Evolutionary conservation across 768 basidiomycete species (phyloP).

Genomic region (Leucocoprinus birnbaumii): DNA sequence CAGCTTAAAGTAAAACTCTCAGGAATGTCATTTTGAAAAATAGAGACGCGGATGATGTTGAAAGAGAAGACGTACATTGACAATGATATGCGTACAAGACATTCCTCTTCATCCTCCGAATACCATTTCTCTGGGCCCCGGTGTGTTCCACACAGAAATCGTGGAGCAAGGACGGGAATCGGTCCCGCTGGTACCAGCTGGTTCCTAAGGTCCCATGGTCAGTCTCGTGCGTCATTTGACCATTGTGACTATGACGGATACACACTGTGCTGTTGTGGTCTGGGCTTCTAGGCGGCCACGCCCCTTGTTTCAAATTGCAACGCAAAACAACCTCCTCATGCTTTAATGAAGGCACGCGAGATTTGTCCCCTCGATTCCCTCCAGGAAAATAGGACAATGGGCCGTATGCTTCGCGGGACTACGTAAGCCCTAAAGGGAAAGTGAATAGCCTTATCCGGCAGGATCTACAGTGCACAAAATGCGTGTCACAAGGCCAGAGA

Average conservation of each 20-base stretch:
- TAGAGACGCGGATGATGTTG: slow-evolving; percentile 3
- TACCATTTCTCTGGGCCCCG: neutral
- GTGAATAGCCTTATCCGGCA: slow-evolving; percentile 8
- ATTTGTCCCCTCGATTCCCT: neutral
- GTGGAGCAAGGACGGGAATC: neutral
- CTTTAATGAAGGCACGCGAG: no score
- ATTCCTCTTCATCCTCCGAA: neutral
- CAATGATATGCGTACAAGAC: neutral
- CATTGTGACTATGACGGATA: neutral
- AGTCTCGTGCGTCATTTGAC: neutral
- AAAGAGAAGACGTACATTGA: neutral
- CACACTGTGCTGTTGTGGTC: neutral
- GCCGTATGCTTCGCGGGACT: neutral
- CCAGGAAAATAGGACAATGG: neutral
- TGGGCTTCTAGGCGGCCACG: neutral
- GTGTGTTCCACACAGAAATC: neutral
- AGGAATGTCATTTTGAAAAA: neutral
- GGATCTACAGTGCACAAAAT: neutral
- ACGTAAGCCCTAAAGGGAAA: slow-evolving; percentile 5
- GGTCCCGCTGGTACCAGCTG: neutral
- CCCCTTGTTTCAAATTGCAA: neutral
- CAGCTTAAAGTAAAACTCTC: no score
- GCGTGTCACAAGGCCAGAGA: neutral
- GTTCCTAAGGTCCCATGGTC: neutral
- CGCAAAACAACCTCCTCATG: no score